These are phyloP conservation scores for Picea glauca DNA, from an alignment of 75 land plant species.

Conservation along the genomic window DNA sequence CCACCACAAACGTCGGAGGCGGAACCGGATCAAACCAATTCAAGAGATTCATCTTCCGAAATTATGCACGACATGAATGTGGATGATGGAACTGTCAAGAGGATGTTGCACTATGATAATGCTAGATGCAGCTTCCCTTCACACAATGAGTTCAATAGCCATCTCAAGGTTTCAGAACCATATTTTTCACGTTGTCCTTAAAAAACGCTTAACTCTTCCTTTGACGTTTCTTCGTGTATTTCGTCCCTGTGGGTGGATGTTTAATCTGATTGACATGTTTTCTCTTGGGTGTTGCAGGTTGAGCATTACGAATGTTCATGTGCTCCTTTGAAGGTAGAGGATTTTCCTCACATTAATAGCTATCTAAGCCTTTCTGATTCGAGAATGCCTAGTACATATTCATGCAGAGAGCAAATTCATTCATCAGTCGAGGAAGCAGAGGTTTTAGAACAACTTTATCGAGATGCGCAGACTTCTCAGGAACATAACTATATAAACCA, in stretches of 20 bases:
- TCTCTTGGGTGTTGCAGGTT: not conserved
- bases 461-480: not conserved
- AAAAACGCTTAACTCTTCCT: not conserved
- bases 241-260: not conserved
- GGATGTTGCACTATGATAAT: not conserved
- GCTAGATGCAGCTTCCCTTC: not conserved
- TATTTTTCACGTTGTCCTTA: too few species aligned
- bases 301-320: not conserved
- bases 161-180: not conserved
- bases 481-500: not conserved
- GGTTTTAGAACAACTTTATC: not conserved
- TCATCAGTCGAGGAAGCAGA: not conserved
- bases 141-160: not conserved
- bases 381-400: not conserved
- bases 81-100: not conserved
- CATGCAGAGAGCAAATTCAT: not conserved
- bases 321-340: not conserved
- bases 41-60: constrained; percentile 5
- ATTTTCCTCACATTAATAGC: too few species aligned
- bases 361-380: not conserved
- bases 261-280: not conserved
- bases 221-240: not conserved
- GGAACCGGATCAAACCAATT: not conserved
- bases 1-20: not conserved
- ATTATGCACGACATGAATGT: not conserved